A percentile compares a stretch with the other conserved stretches of the same genome.
These are phyloP conservation scores for Globisporangium emineosum DNA, from an alignment of 352 stramenopile genomes.

Conservation along the genomic window DNA sequence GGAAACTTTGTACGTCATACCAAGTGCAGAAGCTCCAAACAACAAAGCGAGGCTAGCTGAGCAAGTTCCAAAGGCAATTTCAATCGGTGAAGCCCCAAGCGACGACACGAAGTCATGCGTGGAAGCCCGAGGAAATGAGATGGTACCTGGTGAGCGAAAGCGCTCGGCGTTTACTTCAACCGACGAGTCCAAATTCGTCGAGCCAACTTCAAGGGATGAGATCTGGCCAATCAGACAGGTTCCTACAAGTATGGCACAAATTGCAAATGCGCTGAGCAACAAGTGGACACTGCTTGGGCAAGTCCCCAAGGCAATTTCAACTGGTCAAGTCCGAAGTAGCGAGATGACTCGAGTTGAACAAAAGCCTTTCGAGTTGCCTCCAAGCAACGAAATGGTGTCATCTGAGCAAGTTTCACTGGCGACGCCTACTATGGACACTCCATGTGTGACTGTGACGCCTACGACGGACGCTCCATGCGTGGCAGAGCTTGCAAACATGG, in stretches of 20 bases:
- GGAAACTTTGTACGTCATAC: neutral
- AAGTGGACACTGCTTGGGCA: neutral
- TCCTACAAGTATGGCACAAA: neutral
- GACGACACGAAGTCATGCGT: neutral
- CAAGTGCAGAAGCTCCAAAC: neutral
- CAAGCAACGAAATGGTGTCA: no score
- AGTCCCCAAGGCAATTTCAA: neutral
- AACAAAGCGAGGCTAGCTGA: neutral
- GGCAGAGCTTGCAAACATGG: neutral
- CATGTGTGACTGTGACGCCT: neutral
- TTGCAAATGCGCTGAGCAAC: neutral
- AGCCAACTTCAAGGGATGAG: neutral
- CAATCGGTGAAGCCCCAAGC: neutral
- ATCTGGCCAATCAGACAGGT: neutral
- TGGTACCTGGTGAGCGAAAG: neutral
- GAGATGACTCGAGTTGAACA: neutral
- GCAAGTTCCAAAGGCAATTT: neutral
- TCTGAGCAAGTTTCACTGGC: no score
- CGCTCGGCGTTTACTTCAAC: neutral
- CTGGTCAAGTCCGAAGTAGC: neutral
- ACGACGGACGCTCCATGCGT: neutral
- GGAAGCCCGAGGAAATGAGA: neutral
- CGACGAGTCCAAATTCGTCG: neutral
- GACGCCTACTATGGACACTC: neutral
- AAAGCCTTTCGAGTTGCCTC: neutral